Percentiles rank a stretch among this genome's conserved stretches.
These are phyloP conservation scores for Colletotrichum neosansevieriae DNA, from an alignment of 2,329 filamentous ascomycete species.

Conservation along the genomic window DNA sequence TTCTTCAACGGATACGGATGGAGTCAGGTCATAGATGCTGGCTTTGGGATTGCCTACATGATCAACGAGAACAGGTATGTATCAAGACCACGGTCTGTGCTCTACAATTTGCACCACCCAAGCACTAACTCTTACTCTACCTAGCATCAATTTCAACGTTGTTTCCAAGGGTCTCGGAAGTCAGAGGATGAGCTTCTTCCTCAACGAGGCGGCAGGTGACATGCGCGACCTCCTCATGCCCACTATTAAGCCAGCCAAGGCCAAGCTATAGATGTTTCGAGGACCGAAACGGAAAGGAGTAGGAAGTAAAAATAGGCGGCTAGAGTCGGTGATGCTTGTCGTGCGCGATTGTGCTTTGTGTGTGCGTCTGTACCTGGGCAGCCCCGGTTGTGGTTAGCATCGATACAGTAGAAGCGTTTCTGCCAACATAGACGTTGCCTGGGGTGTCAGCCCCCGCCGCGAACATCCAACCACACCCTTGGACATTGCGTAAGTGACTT, in stretches of 20 bases:
- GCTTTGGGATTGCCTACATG: slow-evolving; percentile 99
- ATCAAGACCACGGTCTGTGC: too few relatives aligned
- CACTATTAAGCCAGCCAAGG: slow-evolving; percentile 82
- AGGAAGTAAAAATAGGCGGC: neutral
- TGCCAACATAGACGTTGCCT: slow-evolving; percentile 20
- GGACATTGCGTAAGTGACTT: too few relatives aligned
- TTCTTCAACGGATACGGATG: slow-evolving; percentile 99
- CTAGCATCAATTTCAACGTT: slow-evolving; percentile 95
- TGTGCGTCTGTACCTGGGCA: neutral
- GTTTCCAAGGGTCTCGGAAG: slow-evolving; percentile 93
- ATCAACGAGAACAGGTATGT: slow-evolving; percentile 96
- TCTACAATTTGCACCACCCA: too few relatives aligned
- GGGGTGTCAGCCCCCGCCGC: neutral
- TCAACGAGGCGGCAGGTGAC: slow-evolving; percentile 93
- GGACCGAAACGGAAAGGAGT: neutral
- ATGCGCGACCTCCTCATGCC: slow-evolving; percentile 88
- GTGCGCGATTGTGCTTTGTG: neutral
- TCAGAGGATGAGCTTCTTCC: slow-evolving; percentile 93
- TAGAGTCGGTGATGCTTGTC: neutral
- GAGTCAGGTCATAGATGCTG: slow-evolving; percentile 96
- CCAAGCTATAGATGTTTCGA: slow-evolving; percentile 77
- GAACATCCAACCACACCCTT: neutral
- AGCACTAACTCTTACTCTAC: neutral
- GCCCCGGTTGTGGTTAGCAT: slow-evolving; percentile 4
- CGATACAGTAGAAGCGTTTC: slow-evolving; percentile 31